phyloP scores from a whole-genome alignment of 371 early-diverging fungal species.

The Actinomortierella wolfii region DNA sequence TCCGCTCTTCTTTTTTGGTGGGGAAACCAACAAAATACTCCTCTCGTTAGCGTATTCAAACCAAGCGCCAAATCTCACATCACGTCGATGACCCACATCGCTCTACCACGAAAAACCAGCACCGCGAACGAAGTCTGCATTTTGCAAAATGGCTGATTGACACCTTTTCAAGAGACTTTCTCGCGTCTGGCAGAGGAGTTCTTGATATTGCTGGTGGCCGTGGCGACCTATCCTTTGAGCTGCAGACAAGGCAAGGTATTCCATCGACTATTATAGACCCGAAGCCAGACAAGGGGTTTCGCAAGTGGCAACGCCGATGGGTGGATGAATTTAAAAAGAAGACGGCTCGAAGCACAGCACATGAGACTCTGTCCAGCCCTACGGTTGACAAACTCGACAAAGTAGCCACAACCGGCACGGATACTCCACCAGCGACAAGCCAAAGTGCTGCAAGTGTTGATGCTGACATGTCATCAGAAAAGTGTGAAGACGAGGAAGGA shows the following conservation, averaged over 20 bases:
- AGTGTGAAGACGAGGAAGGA: slow-evolving; percentile 18
- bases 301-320: slow-evolving; percentile 54
- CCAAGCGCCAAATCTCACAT: slow-evolving; percentile 44
- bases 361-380: no score
- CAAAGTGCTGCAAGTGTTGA: no score
- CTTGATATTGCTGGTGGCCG: slow-evolving; percentile 67
- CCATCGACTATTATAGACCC: slow-evolving; percentile 59
- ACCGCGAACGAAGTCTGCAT: slow-evolving; percentile 55
- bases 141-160: slow-evolving; percentile 58
- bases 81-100: slow-evolving; percentile 58
- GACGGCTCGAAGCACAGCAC: slow-evolving; percentile 20
- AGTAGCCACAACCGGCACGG: not conserved
- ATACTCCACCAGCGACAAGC: not conserved
- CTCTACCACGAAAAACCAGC: slow-evolving; percentile 53
- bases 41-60: slow-evolving; percentile 40
- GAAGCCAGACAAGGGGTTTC: slow-evolving; percentile 48
- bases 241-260: slow-evolving; percentile 53
- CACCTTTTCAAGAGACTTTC: slow-evolving; percentile 44
- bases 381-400: no score
- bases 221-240: slow-evolving; percentile 60
- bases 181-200: slow-evolving; percentile 39
- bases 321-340: slow-evolving; percentile 37
- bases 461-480: not conserved
- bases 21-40: not conserved
- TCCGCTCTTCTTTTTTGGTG: not conserved